Evolutionary conservation across 1,284 basidiomycete genomes (phyloP), one percentile per base, ranked within the genome.

Genomic region (Leccinum insigne): DNA sequence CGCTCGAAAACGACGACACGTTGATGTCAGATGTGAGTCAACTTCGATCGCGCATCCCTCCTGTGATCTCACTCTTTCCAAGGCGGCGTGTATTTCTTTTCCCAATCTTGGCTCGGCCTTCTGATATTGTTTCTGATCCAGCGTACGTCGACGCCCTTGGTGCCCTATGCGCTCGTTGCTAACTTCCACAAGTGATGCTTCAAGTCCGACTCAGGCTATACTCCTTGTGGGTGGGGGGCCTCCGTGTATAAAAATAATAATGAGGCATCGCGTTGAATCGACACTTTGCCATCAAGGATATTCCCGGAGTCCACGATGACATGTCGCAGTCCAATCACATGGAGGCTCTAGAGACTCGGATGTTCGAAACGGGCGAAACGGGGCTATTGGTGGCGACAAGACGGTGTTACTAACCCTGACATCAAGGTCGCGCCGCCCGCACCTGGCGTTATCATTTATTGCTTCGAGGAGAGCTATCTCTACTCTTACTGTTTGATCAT

Each of bases 371-470:
- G 29, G 29, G 29, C 29, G 29, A 29, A 29, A 29, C 29, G 29
- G 29, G 29, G 29, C 29, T 29, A 29, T 29, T 29, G 29, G 29
- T 29, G 29, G 7, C 29, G 29, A 29, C 29, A 80, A 54, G 83
- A 85, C 65, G 82, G 87, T 56, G 81, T 94, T 63, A 86, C 86
- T 68, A 92, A 95, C 77, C 81, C 89, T 0, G 82, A 86, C 38
- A 79, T 98, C 74, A 85, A 86, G 71, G 89, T 99, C 64, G 82
- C 86, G 44, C 85, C 92, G 13, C 96, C 96, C 13, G 82, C 90
- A n/a, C 92, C 95, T 4, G 97, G 98, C 56, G 85, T 99, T 63
- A 78, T 99, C 76, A 54, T 99, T 68, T 99, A 97, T 81, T 90
- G 96, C 62, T 91, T 96, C 76, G 95, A 98, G 74, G 96, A 99